Conservation (phyloP, 192 early-diverging fungal genomes). For the Irineochytrium annulatum region DNA sequence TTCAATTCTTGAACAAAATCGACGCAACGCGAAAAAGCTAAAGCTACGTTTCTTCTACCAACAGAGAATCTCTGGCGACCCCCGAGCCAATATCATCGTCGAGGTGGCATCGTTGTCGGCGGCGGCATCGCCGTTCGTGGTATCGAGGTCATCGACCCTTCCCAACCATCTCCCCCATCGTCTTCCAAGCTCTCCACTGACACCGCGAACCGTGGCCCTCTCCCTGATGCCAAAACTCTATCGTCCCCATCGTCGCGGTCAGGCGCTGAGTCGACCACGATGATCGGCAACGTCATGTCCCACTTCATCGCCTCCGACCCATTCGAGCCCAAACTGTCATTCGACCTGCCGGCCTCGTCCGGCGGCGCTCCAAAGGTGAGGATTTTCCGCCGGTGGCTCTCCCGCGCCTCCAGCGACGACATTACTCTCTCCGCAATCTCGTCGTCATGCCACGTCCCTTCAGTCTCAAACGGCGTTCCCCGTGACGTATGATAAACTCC, state of each 20-base stretch:
- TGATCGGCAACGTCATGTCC: slow-evolving; percentile 14
- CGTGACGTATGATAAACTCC: neutral
- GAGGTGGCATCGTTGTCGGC: neutral
- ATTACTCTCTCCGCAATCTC: slow-evolving; percentile 5
- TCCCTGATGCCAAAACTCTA: neutral
- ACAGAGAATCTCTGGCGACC: too few relatives aligned
- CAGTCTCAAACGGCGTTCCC: slow-evolving; percentile 6
- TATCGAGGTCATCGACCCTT: slow-evolving; percentile 1
- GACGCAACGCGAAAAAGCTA: too few relatives aligned
- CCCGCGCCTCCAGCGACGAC: neutral
- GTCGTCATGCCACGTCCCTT: slow-evolving; percentile 11
- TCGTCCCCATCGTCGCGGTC: neutral
- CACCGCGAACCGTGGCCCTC: neutral
- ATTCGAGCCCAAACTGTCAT: slow-evolving; percentile 7
- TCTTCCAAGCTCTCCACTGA: slow-evolving; percentile 7
- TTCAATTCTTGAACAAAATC: too few relatives aligned
- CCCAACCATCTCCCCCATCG: neutral
- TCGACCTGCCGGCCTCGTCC: too few relatives aligned
- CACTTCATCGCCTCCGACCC: too few relatives aligned
- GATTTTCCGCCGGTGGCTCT: slow-evolving; percentile 6
- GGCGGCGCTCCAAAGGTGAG: slow-evolving; percentile 18
- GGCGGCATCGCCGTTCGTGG: slow-evolving; percentile 26
- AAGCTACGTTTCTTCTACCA: too few relatives aligned
- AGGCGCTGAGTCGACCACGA: slow-evolving; percentile 22
- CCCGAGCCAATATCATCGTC: too few relatives aligned